Evolutionary conservation across 345 rosid genomes (phyloP).

Genomic region (Clausena lansium): DNA sequence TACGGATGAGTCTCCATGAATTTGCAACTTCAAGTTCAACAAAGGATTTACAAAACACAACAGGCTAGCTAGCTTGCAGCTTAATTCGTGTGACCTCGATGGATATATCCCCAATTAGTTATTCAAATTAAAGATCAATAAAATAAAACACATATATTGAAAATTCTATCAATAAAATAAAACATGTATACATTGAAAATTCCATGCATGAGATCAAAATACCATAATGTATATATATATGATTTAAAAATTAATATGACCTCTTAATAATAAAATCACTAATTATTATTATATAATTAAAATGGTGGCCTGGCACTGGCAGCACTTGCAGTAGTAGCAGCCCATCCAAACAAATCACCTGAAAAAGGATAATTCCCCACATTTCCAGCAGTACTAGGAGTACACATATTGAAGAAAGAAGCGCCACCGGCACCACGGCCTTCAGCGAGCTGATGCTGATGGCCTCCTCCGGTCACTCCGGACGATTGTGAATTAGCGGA

Average conservation of each 20-base stretch:
- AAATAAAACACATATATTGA: no score
- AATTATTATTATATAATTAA: conserved; percentile 1
- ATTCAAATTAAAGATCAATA: no score
- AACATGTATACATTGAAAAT: no score
- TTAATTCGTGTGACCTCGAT: no score
- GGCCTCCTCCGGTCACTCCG: conserved; percentile 47
- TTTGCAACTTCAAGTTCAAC: not conserved
- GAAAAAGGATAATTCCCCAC: conserved; percentile 52
- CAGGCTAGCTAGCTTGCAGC: no score
- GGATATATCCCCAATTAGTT: no score
- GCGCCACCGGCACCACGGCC: conserved; percentile 26
- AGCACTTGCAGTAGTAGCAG: conserved; percentile 49
- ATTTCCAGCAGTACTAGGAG: conserved; percentile 21
- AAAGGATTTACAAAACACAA: not conserved
- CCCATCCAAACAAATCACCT: conserved; percentile 64
- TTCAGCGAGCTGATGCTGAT: conserved; percentile 22
- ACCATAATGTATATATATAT: no score
- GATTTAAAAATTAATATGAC: no score
- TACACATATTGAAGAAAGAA: conserved; percentile 33
- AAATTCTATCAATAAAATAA: no score
- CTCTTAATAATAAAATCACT: no score
- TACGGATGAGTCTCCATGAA: not conserved
- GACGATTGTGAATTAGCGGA: conserved; percentile 57
- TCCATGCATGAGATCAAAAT: no score
- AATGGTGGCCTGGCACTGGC: conserved; percentile 48